Conservation (phyloP, 2,329 filamentous ascomycete species). For the Alternaria sp. region DNA sequence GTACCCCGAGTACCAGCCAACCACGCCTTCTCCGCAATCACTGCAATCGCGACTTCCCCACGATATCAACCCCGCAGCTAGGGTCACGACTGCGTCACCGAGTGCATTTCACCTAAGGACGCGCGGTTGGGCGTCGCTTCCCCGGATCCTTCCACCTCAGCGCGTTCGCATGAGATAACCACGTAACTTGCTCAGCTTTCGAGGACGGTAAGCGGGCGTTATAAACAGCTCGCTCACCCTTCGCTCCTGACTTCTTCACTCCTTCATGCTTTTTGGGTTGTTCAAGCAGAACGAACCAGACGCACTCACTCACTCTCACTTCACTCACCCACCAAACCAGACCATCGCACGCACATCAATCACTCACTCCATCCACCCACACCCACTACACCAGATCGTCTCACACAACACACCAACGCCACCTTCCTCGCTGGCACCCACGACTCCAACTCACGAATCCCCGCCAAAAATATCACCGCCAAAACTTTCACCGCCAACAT, state of each 20-base stretch:
- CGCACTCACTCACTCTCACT: neutral
- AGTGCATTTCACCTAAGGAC: neutral
- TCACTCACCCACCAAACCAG: neutral
- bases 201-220: neutral
- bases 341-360: neutral
- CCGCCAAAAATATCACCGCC: neutral
- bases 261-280: neutral
- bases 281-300: neutral
- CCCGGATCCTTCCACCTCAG: neutral
- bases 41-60: neutral
- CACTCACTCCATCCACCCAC: neutral
- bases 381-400: neutral
- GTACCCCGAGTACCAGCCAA: neutral
- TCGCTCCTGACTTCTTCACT: too few species aligned
- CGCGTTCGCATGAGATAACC: neutral
- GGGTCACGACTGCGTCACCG: neutral
- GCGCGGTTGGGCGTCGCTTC: neutral
- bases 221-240: neutral
- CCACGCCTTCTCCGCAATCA: neutral
- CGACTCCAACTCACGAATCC: accelerated
- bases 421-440: neutral
- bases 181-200: neutral
- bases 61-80: neutral
- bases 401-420: neutral
- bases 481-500: neutral